Conservation (phyloP, 805 yeast species). For the Kuraishia molischiana region DNA sequence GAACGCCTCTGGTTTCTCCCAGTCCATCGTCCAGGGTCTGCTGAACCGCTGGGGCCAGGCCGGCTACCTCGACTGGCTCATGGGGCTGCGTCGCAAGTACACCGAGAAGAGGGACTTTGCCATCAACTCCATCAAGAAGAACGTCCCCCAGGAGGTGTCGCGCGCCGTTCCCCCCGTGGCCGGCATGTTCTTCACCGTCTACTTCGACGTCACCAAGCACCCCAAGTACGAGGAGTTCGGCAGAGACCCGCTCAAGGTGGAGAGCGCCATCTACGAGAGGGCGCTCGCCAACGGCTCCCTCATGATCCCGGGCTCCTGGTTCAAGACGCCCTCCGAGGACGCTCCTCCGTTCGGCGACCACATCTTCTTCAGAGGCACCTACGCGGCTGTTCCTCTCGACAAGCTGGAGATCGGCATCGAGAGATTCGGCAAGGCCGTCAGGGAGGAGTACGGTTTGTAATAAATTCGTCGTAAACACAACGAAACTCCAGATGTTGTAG, state of each 20-base stretch:
- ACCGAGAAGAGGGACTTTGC: constrained; percentile 83
- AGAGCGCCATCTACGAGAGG: constrained; percentile 50
- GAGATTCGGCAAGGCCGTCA: constrained; percentile 58
- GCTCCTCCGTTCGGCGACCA: constrained; percentile 31
- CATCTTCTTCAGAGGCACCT: constrained; percentile 79
- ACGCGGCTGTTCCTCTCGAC: constrained; percentile 75
- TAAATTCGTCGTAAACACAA: no score
- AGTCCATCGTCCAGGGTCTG: constrained; percentile 58
- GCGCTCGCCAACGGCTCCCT: constrained; percentile 52
- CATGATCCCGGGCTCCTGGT: constrained; percentile 83
- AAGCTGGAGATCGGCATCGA: constrained; percentile 49
- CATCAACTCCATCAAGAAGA: constrained; percentile 58
- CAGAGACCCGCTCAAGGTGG: constrained; percentile 55
- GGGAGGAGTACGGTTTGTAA: constrained; percentile 41
- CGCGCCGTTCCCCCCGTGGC: constrained; percentile 57
- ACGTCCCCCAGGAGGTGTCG: constrained; percentile 37
- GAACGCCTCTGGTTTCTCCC: constrained; percentile 73
- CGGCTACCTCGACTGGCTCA: constrained; percentile 86
- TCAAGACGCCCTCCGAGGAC: constrained; percentile 45
- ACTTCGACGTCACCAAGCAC: constrained; percentile 69
- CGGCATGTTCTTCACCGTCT: constrained; percentile 79
- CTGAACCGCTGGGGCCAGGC: constrained; percentile 83
- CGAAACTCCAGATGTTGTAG: not conserved
- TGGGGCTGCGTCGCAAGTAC: constrained; percentile 73
- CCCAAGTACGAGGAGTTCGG: constrained; percentile 56